These are phyloP conservation scores for Porphyrellus sp. DNA, from an alignment of 1,284 basidiomycete species.

Conservation along the genomic window DNA sequence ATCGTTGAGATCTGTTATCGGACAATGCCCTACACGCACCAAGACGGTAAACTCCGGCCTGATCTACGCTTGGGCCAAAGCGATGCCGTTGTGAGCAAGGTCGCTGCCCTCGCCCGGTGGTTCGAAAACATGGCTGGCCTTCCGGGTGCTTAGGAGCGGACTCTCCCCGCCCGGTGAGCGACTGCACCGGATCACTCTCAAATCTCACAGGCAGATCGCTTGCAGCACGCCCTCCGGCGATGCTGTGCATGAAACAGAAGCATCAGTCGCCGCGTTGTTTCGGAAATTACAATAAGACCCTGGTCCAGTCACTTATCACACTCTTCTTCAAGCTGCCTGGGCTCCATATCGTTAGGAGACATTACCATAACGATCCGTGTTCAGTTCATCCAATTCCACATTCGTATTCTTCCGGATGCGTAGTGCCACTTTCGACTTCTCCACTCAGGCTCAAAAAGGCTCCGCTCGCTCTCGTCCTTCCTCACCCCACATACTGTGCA, in stretches of 20 bases:
- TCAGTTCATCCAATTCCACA: slow-evolving; percentile 10
- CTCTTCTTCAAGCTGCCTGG: slow-evolving; percentile 21
- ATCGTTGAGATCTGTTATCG: slow-evolving; percentile 68
- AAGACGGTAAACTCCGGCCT: slow-evolving; percentile 60
- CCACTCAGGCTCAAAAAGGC: slow-evolving; percentile 21
- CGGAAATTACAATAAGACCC: slow-evolving; percentile 24
- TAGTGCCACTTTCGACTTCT: slow-evolving; percentile 6
- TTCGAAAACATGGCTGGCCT: slow-evolving; percentile 66
- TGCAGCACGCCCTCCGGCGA: slow-evolving; percentile 13
- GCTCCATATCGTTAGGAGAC: slow-evolving; percentile 8
- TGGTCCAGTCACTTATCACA: slow-evolving; percentile 19
- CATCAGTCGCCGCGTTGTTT: slow-evolving; percentile 23
- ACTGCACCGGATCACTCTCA: slow-evolving; percentile 9
- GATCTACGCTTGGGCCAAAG: slow-evolving; percentile 68
- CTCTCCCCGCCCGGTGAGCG: slow-evolving; percentile 14
- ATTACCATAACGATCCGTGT: slow-evolving; percentile 16
- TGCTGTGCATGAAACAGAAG: slow-evolving; percentile 31
- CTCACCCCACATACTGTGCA: slow-evolving; percentile 19
- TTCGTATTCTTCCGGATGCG: slow-evolving; percentile 10
- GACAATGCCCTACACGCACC: slow-evolving; percentile 61
- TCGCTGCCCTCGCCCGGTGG: slow-evolving; percentile 65
- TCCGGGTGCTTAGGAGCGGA: slow-evolving; percentile 12
- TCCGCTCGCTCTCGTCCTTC: slow-evolving; percentile 9
- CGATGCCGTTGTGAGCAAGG: slow-evolving; percentile 63
- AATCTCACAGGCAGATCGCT: slow-evolving; percentile 16